Evolutionary conservation across 768 basidiomycete species (phyloP), one percentile per base, ranked within the genome.

Genomic region (Leccinum incarnatum): DNA sequence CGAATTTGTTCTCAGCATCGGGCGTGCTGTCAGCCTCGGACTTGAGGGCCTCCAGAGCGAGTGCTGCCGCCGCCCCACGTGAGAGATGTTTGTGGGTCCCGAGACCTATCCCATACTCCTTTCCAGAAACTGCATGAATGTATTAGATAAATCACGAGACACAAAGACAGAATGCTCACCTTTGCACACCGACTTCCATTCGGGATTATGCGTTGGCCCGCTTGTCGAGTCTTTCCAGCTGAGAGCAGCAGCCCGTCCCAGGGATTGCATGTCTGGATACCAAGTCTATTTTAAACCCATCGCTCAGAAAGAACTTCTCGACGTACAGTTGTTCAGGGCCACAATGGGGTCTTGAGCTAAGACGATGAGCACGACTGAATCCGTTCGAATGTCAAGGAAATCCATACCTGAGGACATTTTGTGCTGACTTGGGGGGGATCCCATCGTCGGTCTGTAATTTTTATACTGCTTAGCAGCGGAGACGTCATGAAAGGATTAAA

Each of bases 131-230:
- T 88, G 62, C 27, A 55, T 8, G 11, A 30, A 54, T 51, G 2
- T 45, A 61, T 70, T 5, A 73, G 59, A 53, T 12, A 51, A 55
- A 54, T 11, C 19, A 29, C 19, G 56, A 12, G 61, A 51, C 62
- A 55, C n/a, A 40, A 49, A 51, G 42, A 7, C 25, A 34, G 52
- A 67, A 64, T 61, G 57, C 65, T 59, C 51, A 86, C 88, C 79
- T 77, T 84, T 87, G 70, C 86, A 88, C 5, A 79, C 62, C 3
- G 75, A 79, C 2, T 76, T 85, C 87, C 87, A 89, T 40, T 69
- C 65, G 6, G 79, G 81, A 3, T 69, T 72, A 55, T 85, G 77
- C 12, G 70, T 71, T 0, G 76, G 75, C 0, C 85, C 86, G 10
- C 69, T 69, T 5, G 64, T 67, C 0, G 73, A 75, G 49, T 86